Base-by-base conservation (phyloP, 2,329 filamentous ascomycete genomes). In the Penicillium sp. region DNA sequence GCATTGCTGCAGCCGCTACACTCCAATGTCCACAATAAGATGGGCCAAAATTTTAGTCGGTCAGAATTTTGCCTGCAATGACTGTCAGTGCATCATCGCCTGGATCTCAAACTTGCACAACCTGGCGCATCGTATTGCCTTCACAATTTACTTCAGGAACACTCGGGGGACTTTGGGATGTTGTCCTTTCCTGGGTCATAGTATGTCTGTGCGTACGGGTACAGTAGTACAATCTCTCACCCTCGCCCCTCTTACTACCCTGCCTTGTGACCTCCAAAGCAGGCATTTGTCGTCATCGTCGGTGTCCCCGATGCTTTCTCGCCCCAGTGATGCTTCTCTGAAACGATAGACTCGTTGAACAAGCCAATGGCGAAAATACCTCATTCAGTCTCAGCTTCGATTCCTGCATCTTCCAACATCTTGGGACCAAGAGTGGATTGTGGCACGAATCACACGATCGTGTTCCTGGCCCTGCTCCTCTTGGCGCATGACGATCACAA, bases 351-450 rank as follows among this genome's bases (percentile, higher is more conserved):
- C 20, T 42, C 35, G 47, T 10, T 11, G 53, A 58, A 2, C 15
- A 38, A 28, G 35, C 59, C 35, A 58, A 58, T 58, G 20, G 59
- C 59, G 38, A 58, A 61, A 58, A 55, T 61, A 41, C 54, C 54
- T 43, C 50, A 54, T 17, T 25, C 52, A 8, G 7, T 22, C 52
- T 28, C 45, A 17, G 20, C n/a, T 37, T 49, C 41, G 28, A 14
- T 20, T 34, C 20, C 45, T 53, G 12, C 8, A 6, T 43, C 41
- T 43, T 15, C 7, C 41, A 11, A 43, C n/a, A 17, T 20, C n/a
- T 11, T 17, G 41, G 41, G 41, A 15, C 41, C 20, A 43, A 15
- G 17, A 43, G 41, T 17, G 41, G 41, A 43, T 42, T 47, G 5
- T 22, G 15, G 45, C 31, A 42, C 41, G n/a, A 8, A 35, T 17